These are phyloP conservation scores for Pestalotiopsis sp. DNA, from an alignment of 2,329 filamentous ascomycete genomes.

Conservation along the genomic window DNA sequence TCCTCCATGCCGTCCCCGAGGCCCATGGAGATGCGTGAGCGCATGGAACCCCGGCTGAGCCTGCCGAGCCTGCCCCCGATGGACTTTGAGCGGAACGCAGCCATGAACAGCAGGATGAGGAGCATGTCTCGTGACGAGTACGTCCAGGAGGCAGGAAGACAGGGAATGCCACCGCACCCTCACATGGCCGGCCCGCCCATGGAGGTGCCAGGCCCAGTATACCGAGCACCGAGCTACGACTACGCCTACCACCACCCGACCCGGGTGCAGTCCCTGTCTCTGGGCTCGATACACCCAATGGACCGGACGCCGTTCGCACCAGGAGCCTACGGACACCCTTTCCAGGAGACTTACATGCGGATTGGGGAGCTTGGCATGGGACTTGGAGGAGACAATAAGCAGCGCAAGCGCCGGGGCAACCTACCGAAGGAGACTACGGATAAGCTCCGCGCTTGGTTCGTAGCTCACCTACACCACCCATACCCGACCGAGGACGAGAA, in stretches of 20 bases:
- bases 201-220: conserved; percentile 34
- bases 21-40: conserved; percentile 36
- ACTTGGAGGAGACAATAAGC: conserved; percentile 48
- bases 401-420: conserved; percentile 74
- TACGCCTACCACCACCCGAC: conserved; percentile 46
- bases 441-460: conserved; percentile 78
- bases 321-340: conserved; percentile 40
- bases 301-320: conserved; percentile 48
- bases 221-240: conserved; percentile 36
- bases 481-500: conserved; percentile 91
- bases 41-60: conserved; percentile 37
- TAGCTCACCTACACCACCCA: conserved; percentile 75
- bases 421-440: conserved; percentile 89
- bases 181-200: conserved; percentile 28
- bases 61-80: conserved; percentile 45
- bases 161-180: conserved; percentile 19
- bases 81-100: conserved; percentile 37
- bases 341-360: conserved; percentile 43
- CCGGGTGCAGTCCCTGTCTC: conserved; percentile 48
- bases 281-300: conserved; percentile 44
- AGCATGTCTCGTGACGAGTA: conserved; percentile 39
- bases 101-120: conserved; percentile 32
- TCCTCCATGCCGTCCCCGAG: conserved; percentile 32
- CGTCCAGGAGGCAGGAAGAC: conserved; percentile 26
- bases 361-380: conserved; percentile 42